Evolutionary conservation across 2,329 filamentous ascomycete genomes (phyloP).

Genomic region (Aspergillus carbonarius): DNA sequence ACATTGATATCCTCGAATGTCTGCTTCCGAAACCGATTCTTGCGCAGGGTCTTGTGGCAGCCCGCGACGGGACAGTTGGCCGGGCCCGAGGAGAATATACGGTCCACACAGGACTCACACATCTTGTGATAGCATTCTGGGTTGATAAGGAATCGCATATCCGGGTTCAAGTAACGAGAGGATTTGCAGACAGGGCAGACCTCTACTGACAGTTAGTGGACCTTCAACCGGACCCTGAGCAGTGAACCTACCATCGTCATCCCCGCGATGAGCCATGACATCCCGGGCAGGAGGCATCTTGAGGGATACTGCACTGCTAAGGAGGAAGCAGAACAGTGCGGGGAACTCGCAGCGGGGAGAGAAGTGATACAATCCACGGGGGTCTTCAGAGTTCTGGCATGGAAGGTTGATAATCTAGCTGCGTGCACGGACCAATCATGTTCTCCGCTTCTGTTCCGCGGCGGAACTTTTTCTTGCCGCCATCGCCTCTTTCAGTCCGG

Average conservation of each 20-base stretch:
- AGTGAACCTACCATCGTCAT: slow-evolving; percentile 42
- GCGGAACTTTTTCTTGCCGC: slow-evolving; percentile 22
- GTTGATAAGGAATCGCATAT: slow-evolving; percentile 95
- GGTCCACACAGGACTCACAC: slow-evolving; percentile 93
- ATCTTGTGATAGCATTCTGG: slow-evolving; percentile 99
- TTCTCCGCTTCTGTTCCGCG: slow-evolving; percentile 13
- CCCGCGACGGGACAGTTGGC: slow-evolving; percentile 88
- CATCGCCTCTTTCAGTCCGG: slow-evolving; percentile 11
- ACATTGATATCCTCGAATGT: slow-evolving; percentile 87
- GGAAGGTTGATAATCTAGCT: slow-evolving; percentile 14
- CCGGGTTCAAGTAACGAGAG: slow-evolving; percentile 87
- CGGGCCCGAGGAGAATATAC: slow-evolving; percentile 88
- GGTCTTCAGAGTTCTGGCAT: slow-evolving; percentile 5
- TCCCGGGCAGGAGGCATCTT: slow-evolving; percentile 35
- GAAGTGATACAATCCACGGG: slow-evolving; percentile 6
- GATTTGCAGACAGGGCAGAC: slow-evolving; percentile 98
- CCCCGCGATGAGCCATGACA: slow-evolving; percentile 35
- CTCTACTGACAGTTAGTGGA: slow-evolving; percentile 50
- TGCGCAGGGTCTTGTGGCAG: slow-evolving; percentile 82
- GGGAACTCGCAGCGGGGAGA: background rate
- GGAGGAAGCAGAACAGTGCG: background rate
- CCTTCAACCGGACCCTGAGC: background rate
- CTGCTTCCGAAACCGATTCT: slow-evolving; percentile 78
- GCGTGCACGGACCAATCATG: slow-evolving; percentile 29
- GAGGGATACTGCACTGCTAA: background rate